A percentile compares a stretch with the other conserved stretches of the same genome.
phyloP scores from a whole-genome alignment of 1,284 basidiomycete genomes.

The Moesziomyces sp. region DNA sequence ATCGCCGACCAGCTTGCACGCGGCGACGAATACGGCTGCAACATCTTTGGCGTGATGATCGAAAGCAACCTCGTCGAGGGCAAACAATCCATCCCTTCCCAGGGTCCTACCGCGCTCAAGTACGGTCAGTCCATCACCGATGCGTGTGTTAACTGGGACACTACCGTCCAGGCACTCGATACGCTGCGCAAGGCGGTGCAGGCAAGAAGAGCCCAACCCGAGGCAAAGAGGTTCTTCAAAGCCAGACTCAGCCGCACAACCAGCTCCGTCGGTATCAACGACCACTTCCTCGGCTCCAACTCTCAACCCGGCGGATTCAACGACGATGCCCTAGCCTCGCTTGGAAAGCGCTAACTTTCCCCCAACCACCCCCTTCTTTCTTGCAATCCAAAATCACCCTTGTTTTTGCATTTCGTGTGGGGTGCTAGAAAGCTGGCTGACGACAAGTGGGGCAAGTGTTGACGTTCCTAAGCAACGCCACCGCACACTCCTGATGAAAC shows the following conservation, averaged over 20 bases:
- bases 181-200: conserved; percentile 53
- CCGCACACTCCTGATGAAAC: conserved; percentile 56
- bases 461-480: conserved; percentile 25
- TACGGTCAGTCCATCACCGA: conserved; percentile 65
- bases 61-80: conserved; percentile 86
- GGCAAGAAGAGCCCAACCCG: conserved; percentile 32
- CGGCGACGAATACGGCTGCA: conserved; percentile 57
- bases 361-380: neutral
- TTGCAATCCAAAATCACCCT: neutral
- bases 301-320: conserved; percentile 38
- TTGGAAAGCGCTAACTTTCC: conserved; percentile 30
- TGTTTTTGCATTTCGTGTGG: neutral
- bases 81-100: conserved; percentile 59
- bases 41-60: conserved; percentile 96
- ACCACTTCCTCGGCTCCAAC: conserved; percentile 25
- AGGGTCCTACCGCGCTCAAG: conserved; percentile 52
- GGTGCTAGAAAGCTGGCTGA: conserved; percentile 14
- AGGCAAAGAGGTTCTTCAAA: conserved; percentile 35
- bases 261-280: conserved; percentile 41
- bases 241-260: conserved; percentile 22
- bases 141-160: conserved; percentile 64
- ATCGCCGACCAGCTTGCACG: conserved; percentile 69
- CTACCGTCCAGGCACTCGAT: conserved; percentile 59
- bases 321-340: conserved; percentile 50
- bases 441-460: conserved; percentile 54